Evolutionary conservation across 1,284 basidiomycete genomes (phyloP).

Genomic region (Trichosporon asahii): DNA sequence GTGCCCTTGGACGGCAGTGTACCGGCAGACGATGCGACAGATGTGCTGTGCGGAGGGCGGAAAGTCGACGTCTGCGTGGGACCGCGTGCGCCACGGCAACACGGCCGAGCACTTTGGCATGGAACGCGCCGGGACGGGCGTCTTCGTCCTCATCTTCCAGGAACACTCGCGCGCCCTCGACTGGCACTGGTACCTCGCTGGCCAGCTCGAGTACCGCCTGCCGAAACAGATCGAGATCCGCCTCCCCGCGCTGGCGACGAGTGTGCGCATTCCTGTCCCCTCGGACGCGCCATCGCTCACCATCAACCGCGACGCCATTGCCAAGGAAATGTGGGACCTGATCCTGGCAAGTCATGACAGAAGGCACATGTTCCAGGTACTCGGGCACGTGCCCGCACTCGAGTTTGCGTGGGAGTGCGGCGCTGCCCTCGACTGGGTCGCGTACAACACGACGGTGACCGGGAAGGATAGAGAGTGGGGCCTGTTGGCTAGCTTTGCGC

Average conservation of each 20-base stretch:
- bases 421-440: conserved; percentile 48
- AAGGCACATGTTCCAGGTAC: conserved; percentile 29
- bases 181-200: conserved; percentile 50
- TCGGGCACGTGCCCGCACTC: conserved; percentile 26
- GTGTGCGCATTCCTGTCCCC: conserved; percentile 38
- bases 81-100: conserved; percentile 8
- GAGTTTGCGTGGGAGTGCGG: conserved; percentile 46
- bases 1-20: conserved; percentile 14
- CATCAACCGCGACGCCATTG: conserved; percentile 28
- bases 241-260: conserved; percentile 37
- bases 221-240: conserved; percentile 40
- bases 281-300: conserved; percentile 28
- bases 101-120: conserved; percentile 17
- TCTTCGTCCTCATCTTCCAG: conserved; percentile 45
- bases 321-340: conserved; percentile 36
- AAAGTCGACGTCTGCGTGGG: conserved; percentile 1
- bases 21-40: conserved; percentile 18
- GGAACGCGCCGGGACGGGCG: conserved; percentile 15
- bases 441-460: conserved; percentile 37
- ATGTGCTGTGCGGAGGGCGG: background rate
- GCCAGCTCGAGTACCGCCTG: conserved; percentile 42
- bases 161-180: conserved; percentile 46
- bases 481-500: conserved; percentile 41
- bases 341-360: conserved; percentile 32
- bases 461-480: conserved; percentile 41